Evolutionary conservation across 1,284 basidiomycete species (phyloP), one percentile per base, ranked within the genome.

Genomic region (Cryptococcus amylolentus): DNA sequence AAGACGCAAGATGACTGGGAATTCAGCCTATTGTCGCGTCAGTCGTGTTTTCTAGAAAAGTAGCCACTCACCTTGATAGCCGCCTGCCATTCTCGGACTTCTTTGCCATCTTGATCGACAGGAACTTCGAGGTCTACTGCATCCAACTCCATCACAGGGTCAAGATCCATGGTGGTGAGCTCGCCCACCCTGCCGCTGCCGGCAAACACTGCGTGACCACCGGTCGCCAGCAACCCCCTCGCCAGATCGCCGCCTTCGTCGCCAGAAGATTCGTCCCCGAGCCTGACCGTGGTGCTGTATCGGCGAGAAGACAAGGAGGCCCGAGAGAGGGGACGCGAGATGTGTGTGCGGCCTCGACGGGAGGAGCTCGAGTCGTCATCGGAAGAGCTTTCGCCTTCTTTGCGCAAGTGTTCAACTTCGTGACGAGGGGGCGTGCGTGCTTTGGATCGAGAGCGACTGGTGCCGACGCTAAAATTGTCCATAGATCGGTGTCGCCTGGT

Each of bases 81-180:
- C 48, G 70, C 63, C 6, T 48, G 44, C 68, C 69, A 72, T 3
- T 60, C 62, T 51, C 66, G 57, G 2, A 67, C 60, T 48, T 74
- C 67, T 20, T 43, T 38, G 0, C 73, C 73, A 49, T 72, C 60
- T 5, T 63, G 62, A 49, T 65, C 65, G 3, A 65, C 52, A 1
- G 76, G 75, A n/a, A 77, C 51, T 46, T 72, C 66, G n/a, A 78
- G 58, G 61, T 76, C 75, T 35, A 64, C 61, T 14, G 74, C 69
- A 47, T 72, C 68, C 16, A 78, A 64, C 61, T 74, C 73, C 37
- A 73, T 67, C 14, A 71, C 75, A 4, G 76, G 76, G 62, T 78
- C 76, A 6, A 68, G 38, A n/a, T 68, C 64, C 67, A 74, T 72
- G 13, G 44, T 52, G 14, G 51, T 58, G 1, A 67, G 67, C 23